phyloP scores from a whole-genome alignment of 2,329 filamentous ascomycete species.

The Botryotinia calthae region DNA sequence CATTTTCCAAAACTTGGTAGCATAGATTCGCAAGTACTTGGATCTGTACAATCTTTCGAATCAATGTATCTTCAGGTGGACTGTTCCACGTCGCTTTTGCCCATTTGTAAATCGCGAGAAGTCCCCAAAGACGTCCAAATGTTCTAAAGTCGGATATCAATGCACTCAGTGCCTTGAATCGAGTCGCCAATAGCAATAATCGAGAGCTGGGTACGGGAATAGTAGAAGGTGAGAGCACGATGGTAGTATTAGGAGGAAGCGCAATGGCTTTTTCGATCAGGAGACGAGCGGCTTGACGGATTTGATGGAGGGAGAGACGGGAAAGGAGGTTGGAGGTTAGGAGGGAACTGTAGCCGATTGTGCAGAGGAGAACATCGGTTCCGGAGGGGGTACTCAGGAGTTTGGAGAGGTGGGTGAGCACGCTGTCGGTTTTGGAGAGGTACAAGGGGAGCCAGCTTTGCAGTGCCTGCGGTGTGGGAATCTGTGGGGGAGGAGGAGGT shows the following conservation, averaged over 20 bases:
- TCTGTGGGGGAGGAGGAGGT: slow-evolving; percentile 22
- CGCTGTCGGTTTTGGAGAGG: slow-evolving; percentile 35
- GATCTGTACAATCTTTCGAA: slow-evolving; percentile 57
- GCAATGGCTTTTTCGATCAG: slow-evolving; percentile 53
- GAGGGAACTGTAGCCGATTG: slow-evolving; percentile 65
- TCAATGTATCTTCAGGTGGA: slow-evolving; percentile 44
- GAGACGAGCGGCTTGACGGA: slow-evolving; percentile 51
- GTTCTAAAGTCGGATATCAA: slow-evolving; percentile 70
- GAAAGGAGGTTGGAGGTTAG: slow-evolving; percentile 52
- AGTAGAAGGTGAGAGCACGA: slow-evolving; percentile 40
- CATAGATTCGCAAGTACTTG: slow-evolving; percentile 66
- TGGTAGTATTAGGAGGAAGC: slow-evolving; percentile 50
- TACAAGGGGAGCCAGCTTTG: slow-evolving; percentile 37
- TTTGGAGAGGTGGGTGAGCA: slow-evolving; percentile 54
- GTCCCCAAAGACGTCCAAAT: slow-evolving; percentile 72
- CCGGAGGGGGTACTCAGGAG: slow-evolving; percentile 67
- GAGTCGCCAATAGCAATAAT: slow-evolving; percentile 47
- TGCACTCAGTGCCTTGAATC: slow-evolving; percentile 58
- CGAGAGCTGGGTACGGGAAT: slow-evolving; percentile 32
- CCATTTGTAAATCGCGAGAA: slow-evolving; percentile 72
- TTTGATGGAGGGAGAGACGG: slow-evolving; percentile 54
- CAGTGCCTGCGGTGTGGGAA: slow-evolving; percentile 29
- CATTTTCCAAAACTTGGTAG: slow-evolving; percentile 83
- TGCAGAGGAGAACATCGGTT: slow-evolving; percentile 67
- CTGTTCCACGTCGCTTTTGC: slow-evolving; percentile 47